Conservation (phyloP, 2,329 filamentous ascomycete species). For the Nigrospora sphaerica region DNA sequence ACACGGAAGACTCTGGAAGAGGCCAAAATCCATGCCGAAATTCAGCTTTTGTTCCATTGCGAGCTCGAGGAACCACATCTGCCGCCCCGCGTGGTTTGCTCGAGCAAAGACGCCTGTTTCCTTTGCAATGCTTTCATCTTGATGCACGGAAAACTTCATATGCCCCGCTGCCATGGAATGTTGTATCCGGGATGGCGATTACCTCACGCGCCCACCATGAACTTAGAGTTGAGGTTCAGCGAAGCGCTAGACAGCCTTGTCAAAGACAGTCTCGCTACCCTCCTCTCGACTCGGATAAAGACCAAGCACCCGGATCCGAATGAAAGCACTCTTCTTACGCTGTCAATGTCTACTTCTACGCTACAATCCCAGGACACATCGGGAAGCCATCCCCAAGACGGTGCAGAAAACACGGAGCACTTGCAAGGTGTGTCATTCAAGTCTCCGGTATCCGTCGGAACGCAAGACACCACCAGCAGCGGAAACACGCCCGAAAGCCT, state of each 20-base stretch:
- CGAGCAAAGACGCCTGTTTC: constrained; percentile 44
- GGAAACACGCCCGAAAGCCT: too few species aligned
- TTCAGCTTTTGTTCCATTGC: constrained; percentile 39
- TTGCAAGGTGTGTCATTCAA: too few species aligned
- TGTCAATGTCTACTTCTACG: constrained; percentile 7
- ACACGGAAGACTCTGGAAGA: constrained; percentile 10
- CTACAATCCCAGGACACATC: not conserved
- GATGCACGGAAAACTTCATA: constrained; percentile 30
- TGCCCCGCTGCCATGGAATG: constrained; percentile 32
- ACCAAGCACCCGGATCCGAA: constrained; percentile 6
- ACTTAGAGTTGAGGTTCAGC: constrained; percentile 5
- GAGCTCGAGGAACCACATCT: constrained; percentile 17
- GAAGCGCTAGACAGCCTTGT: constrained; percentile 3
- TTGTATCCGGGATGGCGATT: constrained; percentile 39
- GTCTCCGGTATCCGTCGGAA: too few species aligned
- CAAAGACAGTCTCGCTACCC: constrained; percentile 3
- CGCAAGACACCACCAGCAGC: too few species aligned
- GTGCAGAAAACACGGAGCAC: too few species aligned
- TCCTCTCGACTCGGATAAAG: constrained; percentile 1
- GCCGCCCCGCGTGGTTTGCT: constrained; percentile 35
- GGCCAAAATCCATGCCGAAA: constrained; percentile 40
- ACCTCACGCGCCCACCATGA: constrained; percentile 14
- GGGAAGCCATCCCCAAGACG: too few species aligned
- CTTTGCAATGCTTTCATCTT: constrained; percentile 41
- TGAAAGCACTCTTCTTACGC: constrained; percentile 10